Conservation (phyloP, 2,329 filamentous ascomycete genomes). For the Calycina herbarum region DNA sequence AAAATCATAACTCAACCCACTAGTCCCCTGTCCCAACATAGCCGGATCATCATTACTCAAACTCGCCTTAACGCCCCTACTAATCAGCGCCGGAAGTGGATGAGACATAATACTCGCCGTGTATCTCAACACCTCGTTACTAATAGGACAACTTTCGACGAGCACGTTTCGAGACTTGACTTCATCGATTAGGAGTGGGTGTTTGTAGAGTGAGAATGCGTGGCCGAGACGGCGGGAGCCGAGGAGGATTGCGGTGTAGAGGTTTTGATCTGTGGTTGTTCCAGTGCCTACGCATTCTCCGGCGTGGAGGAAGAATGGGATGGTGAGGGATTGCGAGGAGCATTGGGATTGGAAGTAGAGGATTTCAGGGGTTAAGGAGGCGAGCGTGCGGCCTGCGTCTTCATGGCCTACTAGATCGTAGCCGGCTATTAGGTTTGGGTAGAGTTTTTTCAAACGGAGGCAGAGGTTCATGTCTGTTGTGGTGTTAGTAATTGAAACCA, state of each 20-base stretch:
- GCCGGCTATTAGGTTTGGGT: conserved; percentile 75
- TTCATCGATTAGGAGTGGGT: conserved; percentile 81
- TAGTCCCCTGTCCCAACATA: conserved; percentile 78
- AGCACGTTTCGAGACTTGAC: conserved; percentile 82
- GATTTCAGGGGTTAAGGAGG: conserved; percentile 57
- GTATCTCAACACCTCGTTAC: conserved; percentile 81
- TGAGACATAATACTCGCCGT: conserved; percentile 73
- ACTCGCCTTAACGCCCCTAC: conserved; percentile 76
- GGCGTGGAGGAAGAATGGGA: conserved; percentile 94
- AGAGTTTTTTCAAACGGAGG: conserved; percentile 74
- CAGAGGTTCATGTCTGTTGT: conserved; percentile 74
- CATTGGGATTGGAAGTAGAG: conserved; percentile 89
- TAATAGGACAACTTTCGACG: conserved; percentile 84
- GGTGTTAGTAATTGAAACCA: background rate
- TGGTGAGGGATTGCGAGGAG: conserved; percentile 67
- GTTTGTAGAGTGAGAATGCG: conserved; percentile 81
- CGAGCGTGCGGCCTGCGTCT: conserved; percentile 71
- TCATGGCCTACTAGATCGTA: conserved; percentile 89
- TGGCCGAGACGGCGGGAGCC: conserved; percentile 85
- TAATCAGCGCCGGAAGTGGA: conserved; percentile 76
- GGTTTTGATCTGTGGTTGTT: conserved; percentile 65
- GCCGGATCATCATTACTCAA: conserved; percentile 90
- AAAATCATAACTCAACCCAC: conserved; percentile 84
- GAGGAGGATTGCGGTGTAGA: conserved; percentile 83
- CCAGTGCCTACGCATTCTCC: conserved; percentile 82